Conservation (phyloP, 192 early-diverging fungal species). For the Umbelopsis vinacea region DNA sequence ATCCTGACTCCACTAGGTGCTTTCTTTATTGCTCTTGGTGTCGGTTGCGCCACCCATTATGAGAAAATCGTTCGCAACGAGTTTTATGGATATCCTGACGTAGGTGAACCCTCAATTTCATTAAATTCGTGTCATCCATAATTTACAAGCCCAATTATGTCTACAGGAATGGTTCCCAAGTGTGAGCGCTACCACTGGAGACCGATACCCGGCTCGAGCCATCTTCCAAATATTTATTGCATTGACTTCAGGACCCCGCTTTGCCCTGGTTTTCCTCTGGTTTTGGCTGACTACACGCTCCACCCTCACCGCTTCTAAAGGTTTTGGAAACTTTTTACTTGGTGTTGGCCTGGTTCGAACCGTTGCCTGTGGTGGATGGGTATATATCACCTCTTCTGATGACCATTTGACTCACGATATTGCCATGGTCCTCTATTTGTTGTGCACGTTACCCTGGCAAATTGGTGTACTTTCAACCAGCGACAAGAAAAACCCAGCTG, state of each 20-base stretch:
- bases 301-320: slow-evolving; percentile 23
- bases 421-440: slow-evolving; percentile 80
- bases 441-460: slow-evolving; percentile 78
- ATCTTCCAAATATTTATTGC: slow-evolving; percentile 83
- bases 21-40: slow-evolving; percentile 66
- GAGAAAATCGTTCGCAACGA: slow-evolving; percentile 82
- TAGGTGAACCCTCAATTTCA: slow-evolving; percentile 25
- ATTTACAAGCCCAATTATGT: neutral
- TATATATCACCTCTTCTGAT: slow-evolving; percentile 81
- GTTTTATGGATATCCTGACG: slow-evolving; percentile 77
- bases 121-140: too few species aligned
- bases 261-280: slow-evolving; percentile 53
- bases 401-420: slow-evolving; percentile 82
- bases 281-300: slow-evolving; percentile 46
- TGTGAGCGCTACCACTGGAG: slow-evolving; percentile 81
- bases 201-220: slow-evolving; percentile 74
- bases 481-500: slow-evolving; percentile 45
- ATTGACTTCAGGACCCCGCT: slow-evolving; percentile 65
- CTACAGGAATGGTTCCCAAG: slow-evolving; percentile 78
- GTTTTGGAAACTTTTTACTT: slow-evolving; percentile 46
- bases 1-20: slow-evolving; percentile 49
- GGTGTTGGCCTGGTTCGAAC: slow-evolving; percentile 63
- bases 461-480: slow-evolving; percentile 60
- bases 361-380: slow-evolving; percentile 82
- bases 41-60: slow-evolving; percentile 78